phyloP scores from a whole-genome alignment of 2,329 filamentous ascomycete species.

The Cryoendolithus antarcticus region DNA sequence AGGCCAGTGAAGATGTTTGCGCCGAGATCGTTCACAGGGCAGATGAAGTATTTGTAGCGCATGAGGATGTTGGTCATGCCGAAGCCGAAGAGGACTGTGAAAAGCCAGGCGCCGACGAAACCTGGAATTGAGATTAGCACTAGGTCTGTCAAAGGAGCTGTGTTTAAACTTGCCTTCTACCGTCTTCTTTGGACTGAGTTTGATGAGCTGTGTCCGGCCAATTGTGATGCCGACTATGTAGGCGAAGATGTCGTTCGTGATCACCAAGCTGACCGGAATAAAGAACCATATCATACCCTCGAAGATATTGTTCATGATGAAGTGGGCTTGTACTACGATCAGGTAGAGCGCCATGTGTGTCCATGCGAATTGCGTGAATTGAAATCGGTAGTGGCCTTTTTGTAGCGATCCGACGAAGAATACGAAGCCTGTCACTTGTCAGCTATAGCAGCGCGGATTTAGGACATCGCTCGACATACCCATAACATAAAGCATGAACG shows the following conservation, averaged over 20 bases:
- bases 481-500: constrained; percentile 95
- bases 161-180: constrained; percentile 47
- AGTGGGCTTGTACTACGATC: constrained; percentile 95
- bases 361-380: constrained; percentile 99
- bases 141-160: constrained; percentile 1
- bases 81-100: constrained; percentile 78
- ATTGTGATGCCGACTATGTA: constrained; percentile 97
- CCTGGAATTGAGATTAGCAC: constrained; percentile 32
- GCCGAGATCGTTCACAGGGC: constrained; percentile 90
- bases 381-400: constrained; percentile 93
- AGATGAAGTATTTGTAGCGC: constrained; percentile 94
- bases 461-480: constrained; percentile 43
- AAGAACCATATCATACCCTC: constrained; percentile 99
- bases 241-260: constrained; percentile 97
- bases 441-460: background rate
- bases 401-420: constrained; percentile 94
- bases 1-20: constrained; percentile 87
- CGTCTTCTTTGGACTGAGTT: constrained; percentile 97
- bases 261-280: constrained; percentile 83
- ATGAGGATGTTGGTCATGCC: constrained; percentile 72
- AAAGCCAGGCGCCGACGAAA: constrained; percentile 91
- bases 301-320: constrained; percentile 99
- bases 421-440: constrained; percentile 60
- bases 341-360: constrained; percentile 98
- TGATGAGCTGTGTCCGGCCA: constrained; percentile 90